Conservation (phyloP, 2,329 filamentous ascomycete genomes). For the Cercospora canescens region DNA sequence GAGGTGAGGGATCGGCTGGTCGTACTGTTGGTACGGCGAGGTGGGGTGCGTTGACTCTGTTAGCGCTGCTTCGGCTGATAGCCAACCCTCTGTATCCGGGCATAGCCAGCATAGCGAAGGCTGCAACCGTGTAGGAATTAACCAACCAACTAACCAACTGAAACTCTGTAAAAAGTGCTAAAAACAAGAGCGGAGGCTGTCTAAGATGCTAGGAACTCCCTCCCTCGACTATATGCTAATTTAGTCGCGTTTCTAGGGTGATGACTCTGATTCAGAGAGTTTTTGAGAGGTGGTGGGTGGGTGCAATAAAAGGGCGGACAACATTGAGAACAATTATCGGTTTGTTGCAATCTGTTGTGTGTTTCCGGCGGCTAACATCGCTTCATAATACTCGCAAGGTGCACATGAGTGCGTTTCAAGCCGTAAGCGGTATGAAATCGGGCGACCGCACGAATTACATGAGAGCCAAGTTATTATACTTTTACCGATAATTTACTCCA, state of each 20-base stretch:
- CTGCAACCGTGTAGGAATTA: conserved; percentile 16
- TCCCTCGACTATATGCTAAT: neutral
- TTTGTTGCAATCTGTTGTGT: too few species aligned
- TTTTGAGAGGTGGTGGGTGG: neutral
- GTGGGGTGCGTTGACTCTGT: conserved; percentile 12
- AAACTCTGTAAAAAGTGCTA: neutral
- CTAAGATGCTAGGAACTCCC: neutral
- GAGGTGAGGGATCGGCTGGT: conserved; percentile 16
- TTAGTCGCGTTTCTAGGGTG: neutral
- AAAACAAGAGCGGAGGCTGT: neutral
- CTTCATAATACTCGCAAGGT: too few species aligned
- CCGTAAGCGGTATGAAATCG: too few species aligned
- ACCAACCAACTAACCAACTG: conserved; percentile 5
- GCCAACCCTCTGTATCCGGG: conserved; percentile 15
- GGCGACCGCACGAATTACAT: too few species aligned
- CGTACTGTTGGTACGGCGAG: conserved; percentile 17
- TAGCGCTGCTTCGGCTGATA: conserved; percentile 11
- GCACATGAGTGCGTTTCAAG: too few species aligned
- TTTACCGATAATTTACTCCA: too few species aligned
- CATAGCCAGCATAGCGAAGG: conserved; percentile 11
- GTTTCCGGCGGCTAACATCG: too few species aligned
- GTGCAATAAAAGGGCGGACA: neutral
- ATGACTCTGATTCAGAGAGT: neutral
- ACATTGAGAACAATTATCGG: neutral
- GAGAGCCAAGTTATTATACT: too few species aligned